These are phyloP conservation scores for Lanmaoa rubissima DNA, from an alignment of 768 basidiomycete genomes.

Conservation along the genomic window DNA sequence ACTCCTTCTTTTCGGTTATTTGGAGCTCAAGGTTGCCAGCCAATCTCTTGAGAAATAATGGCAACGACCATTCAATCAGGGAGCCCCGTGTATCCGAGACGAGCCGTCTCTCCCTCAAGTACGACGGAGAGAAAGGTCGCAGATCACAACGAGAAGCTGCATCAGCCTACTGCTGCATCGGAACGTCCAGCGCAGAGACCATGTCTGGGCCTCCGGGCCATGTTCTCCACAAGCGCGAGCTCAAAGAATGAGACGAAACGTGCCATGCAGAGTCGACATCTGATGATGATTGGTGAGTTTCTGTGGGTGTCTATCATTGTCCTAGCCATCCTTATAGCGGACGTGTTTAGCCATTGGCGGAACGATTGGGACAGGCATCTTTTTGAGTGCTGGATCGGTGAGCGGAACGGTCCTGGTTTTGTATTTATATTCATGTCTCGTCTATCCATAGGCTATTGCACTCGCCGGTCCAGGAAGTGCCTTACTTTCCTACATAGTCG, in stretches of 20 bases:
- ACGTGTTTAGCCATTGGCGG: constrained; percentile 46
- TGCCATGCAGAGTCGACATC: constrained; percentile 40
- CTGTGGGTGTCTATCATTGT: neutral
- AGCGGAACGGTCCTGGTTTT: constrained; percentile 5
- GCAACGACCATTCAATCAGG: neutral
- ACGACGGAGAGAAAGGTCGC: neutral
- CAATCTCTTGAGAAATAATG: neutral
- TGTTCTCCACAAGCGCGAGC: constrained; percentile 9
- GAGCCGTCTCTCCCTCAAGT: constrained; percentile 1
- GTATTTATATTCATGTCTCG: neutral
- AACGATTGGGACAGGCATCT: constrained; percentile 60
- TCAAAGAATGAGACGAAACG: constrained; percentile 34
- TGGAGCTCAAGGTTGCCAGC: neutral
- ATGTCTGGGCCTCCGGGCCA: neutral
- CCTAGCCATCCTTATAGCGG: neutral
- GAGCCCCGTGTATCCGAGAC: neutral
- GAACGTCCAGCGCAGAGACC: neutral
- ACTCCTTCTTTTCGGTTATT: neutral
- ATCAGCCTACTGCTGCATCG: neutral
- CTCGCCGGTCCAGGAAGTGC: constrained; percentile 61
- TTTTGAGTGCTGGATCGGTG: constrained; percentile 57
- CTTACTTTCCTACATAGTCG: constrained; percentile 57
- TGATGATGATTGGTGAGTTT: constrained; percentile 42
- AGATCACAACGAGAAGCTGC: constrained; percentile 2
- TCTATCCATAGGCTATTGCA: constrained; percentile 42